These are phyloP conservation scores for Paramyrothecium sp. DNA, from an alignment of 2,329 filamentous ascomycete species.

Conservation along the genomic window DNA sequence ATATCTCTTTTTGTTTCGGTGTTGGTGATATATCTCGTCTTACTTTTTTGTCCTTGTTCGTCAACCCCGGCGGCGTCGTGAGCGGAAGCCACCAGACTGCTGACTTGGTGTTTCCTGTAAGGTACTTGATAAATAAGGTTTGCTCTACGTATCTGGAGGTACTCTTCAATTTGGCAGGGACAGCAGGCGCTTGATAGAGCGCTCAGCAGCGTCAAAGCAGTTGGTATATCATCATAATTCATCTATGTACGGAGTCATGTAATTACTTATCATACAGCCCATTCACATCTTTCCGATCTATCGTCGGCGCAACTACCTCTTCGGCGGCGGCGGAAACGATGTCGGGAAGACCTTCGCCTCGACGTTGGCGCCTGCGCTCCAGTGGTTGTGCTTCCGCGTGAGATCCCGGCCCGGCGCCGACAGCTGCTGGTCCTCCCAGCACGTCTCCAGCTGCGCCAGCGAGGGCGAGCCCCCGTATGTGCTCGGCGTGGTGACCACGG, in stretches of 20 bases:
- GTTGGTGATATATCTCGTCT: too few relatives aligned
- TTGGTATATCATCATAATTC: too few relatives aligned
- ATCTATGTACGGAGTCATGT: neutral
- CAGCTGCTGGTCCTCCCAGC: constrained; percentile 14
- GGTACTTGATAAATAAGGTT: too few relatives aligned
- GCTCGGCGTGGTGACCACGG: constrained; percentile 17
- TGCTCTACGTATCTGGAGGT: too few relatives aligned
- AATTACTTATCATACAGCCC: neutral
- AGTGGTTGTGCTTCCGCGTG: constrained; percentile 16
- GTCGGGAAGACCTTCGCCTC: constrained; percentile 34
- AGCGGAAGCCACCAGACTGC: too few relatives aligned
- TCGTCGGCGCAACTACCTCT: neutral
- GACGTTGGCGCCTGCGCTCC: constrained; percentile 28
- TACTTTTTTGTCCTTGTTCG: too few relatives aligned
- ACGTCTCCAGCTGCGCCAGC: neutral
- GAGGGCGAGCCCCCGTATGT: constrained; percentile 12
- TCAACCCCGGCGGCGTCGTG: too few relatives aligned
- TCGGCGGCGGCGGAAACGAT: constrained; percentile 38
- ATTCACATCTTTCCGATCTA: neutral
- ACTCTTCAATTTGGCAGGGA: too few relatives aligned
- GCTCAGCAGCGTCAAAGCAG: too few relatives aligned
- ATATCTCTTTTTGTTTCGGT: too few relatives aligned
- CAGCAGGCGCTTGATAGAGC: too few relatives aligned
- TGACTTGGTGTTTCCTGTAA: too few relatives aligned
- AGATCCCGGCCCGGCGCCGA: constrained; percentile 9